Conservation (phyloP, 306 rosid species). For the Rosa lucieae region DNA sequence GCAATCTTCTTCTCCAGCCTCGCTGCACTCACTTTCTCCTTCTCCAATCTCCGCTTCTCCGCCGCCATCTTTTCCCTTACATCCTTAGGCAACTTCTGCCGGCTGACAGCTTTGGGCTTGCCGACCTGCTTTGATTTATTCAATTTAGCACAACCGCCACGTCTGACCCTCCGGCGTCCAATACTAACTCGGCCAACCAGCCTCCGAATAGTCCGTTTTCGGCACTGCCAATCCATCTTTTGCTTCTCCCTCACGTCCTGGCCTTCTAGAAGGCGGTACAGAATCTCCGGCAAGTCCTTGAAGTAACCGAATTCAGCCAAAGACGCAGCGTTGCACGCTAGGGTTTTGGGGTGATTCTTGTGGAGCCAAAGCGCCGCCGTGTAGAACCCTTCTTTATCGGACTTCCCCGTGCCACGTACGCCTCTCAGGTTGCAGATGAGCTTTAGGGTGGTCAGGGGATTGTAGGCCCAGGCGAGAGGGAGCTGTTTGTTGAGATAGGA, state of each 20-base stretch:
- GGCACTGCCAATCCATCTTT: neutral
- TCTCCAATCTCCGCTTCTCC: slow-evolving; percentile 16
- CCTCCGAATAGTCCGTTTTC: neutral
- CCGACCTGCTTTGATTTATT: neutral
- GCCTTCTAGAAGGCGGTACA: slow-evolving; percentile 47
- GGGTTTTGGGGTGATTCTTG: slow-evolving; percentile 50
- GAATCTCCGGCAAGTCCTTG: slow-evolving; percentile 60
- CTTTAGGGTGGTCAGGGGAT: slow-evolving; percentile 51
- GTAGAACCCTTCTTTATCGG: neutral
- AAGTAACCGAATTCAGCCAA: slow-evolving; percentile 57
- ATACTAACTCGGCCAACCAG: neutral
- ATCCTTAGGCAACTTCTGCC: neutral
- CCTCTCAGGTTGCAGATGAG: slow-evolving; percentile 55
- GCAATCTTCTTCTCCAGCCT: slow-evolving; percentile 40
- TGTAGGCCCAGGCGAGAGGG: slow-evolving; percentile 36
- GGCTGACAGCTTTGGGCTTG: neutral
- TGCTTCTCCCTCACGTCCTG: slow-evolving; percentile 20
- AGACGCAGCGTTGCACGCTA: slow-evolving; percentile 40
- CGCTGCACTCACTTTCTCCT: slow-evolving; percentile 20
- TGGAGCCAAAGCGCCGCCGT: slow-evolving; percentile 25
- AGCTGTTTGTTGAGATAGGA: slow-evolving; percentile 23
- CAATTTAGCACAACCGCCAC: too few relatives aligned
- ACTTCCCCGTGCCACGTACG: slow-evolving; percentile 56
- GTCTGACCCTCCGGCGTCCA: neutral
- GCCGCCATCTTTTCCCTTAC: neutral